Conservation (phyloP, 257 asterid genomes). For the Cruciata laevipes region DNA sequence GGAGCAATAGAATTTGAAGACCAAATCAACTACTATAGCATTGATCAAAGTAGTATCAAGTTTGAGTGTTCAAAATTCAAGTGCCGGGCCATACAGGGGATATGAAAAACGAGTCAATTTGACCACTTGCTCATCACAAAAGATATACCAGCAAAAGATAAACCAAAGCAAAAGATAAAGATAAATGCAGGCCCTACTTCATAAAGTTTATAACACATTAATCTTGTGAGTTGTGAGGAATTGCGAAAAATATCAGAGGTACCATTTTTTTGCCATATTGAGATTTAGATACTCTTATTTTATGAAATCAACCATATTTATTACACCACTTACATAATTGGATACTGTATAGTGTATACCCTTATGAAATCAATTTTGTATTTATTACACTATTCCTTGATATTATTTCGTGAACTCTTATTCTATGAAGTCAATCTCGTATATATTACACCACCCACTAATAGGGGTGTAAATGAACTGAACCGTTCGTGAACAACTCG, state of each 20-base stretch:
- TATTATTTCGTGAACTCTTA: no score
- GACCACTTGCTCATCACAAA: neutral
- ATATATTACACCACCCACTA: no score
- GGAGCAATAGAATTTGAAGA: neutral
- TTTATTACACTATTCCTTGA: no score
- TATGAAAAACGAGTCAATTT: neutral
- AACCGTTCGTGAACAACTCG: no score
- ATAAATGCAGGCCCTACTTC: slow-evolving; percentile 1
- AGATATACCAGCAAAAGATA: neutral
- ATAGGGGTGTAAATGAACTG: no score
- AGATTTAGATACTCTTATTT: no score
- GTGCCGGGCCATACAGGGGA: neutral
- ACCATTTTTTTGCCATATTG: no score
- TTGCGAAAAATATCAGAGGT: neutral
- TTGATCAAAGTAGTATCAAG: neutral
- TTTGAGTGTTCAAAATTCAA: neutral
- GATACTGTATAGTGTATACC: no score
- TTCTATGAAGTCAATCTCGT: no score
- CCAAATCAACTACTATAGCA: neutral
- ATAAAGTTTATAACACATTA: neutral
- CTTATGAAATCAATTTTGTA: no score
- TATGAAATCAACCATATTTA: no score
- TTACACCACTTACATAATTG: no score
- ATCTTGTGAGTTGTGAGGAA: neutral
- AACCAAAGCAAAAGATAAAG: neutral